These are phyloP conservation scores for Fusarium gaditjirri DNA, from an alignment of 2,329 filamentous ascomycete genomes.

Conservation along the genomic window DNA sequence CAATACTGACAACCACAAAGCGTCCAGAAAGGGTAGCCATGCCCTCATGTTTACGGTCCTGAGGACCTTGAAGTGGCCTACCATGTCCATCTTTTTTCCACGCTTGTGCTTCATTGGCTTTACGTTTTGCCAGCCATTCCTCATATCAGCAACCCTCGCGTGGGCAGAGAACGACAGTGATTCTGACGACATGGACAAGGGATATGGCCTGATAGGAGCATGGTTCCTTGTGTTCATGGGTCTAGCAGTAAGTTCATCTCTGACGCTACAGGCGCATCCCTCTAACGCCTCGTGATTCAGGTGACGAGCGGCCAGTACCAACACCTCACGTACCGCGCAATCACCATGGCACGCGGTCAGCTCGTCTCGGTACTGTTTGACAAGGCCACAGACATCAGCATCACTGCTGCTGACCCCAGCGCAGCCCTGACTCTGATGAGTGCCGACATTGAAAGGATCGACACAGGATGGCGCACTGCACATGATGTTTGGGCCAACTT, in stretches of 20 bases:
- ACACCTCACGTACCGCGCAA: conserved; percentile 42
- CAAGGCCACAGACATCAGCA: conserved; percentile 43
- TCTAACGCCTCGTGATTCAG: conserved; percentile 1
- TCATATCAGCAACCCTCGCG: conserved; percentile 24
- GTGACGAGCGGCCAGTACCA: conserved; percentile 22
- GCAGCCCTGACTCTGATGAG: conserved; percentile 58
- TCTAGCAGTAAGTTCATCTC: conserved; percentile 1
- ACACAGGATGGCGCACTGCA: conserved; percentile 48
- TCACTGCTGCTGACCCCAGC: conserved; percentile 48
- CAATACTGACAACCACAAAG: conserved; percentile 4
- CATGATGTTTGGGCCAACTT: conserved; percentile 56
- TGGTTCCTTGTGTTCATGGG: conserved; percentile 35
- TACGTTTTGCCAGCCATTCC: conserved; percentile 35
- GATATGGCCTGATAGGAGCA: conserved; percentile 36
- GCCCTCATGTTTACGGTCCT: conserved; percentile 15
- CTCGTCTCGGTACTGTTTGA: conserved; percentile 44
- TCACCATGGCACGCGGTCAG: conserved; percentile 46
- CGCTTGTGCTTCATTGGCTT: conserved; percentile 34
- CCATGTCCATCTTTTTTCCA: conserved; percentile 19
- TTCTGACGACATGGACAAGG: conserved; percentile 20
- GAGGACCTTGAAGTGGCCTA: conserved; percentile 13
- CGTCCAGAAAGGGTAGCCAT: conserved; percentile 1
- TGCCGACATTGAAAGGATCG: conserved; percentile 56
- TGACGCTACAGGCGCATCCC: fast-evolving
- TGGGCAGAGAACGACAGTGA: conserved; percentile 9